phyloP scores from a whole-genome alignment of 345 rosid genomes.

The Eucalyptus regnans region DNA sequence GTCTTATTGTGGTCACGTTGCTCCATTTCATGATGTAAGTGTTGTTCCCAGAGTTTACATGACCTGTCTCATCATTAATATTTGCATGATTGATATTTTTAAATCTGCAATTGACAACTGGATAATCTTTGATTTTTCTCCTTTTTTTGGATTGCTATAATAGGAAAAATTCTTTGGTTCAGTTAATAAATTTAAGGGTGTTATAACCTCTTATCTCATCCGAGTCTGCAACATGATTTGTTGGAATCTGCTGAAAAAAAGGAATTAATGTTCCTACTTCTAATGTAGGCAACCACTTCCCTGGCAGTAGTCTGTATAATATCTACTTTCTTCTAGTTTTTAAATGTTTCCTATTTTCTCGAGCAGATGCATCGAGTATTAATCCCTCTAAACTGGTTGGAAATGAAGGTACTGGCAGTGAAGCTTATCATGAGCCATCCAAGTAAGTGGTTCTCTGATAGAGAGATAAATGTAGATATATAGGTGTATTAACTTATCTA shows the following conservation, averaged over 20 bases:
- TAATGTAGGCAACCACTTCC: background rate
- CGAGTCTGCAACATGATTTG: background rate
- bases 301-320: background rate
- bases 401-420: background rate
- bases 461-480: background rate
- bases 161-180: background rate
- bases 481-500: background rate
- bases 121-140: background rate
- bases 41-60: background rate
- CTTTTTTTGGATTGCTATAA: background rate
- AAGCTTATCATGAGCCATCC: background rate
- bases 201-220: background rate
- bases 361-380: background rate
- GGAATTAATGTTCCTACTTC: background rate
- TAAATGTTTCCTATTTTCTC: background rate
- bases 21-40: background rate
- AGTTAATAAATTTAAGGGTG: background rate
- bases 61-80: background rate
- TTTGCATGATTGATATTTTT: background rate
- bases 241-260: background rate
- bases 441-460: slow-evolving; percentile 15
- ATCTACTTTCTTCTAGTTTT: background rate
- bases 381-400: background rate
- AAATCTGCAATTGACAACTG: background rate
- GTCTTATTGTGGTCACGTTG: background rate